A percentile compares a stretch with the other conserved stretches of the same genome.
Evolutionary conservation across 2,329 filamentous ascomycete species (phyloP).

Genomic region (Hypoxylon sp.): DNA sequence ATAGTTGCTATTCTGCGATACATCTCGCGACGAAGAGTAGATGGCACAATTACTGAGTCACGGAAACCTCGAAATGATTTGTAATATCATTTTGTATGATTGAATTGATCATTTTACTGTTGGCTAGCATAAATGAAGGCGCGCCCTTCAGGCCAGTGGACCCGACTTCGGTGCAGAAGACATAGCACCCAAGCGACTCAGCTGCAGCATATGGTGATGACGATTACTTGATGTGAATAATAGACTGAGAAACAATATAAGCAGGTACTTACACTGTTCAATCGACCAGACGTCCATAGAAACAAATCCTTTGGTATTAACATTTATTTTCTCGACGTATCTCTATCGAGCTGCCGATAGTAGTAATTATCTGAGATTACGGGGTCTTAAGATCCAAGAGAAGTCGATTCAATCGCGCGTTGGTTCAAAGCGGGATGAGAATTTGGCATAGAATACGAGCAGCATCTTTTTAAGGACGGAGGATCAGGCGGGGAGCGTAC

Average conservation of each 20-base stretch:
- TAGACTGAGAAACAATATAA: background rate
- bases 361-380: constrained; percentile 15
- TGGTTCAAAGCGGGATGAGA: constrained; percentile 17
- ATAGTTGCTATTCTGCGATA: background rate
- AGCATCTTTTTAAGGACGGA: constrained; percentile 16
- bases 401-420: constrained; percentile 5
- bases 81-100: background rate
- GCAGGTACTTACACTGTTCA: too few species aligned
- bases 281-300: background rate
- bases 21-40: background rate
- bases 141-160: background rate
- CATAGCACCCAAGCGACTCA: background rate
- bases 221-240: background rate
- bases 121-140: background rate
- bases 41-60: constrained; percentile 13
- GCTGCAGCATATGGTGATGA: background rate
- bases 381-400: constrained; percentile 6
- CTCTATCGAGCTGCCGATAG: constrained; percentile 14
- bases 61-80: background rate
- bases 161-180: background rate
- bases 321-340: background rate
- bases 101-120: background rate
- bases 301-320: background rate
- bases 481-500: constrained; percentile 29
- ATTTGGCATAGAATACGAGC: constrained; percentile 24